Evolutionary conservation across 495 filamentous ascomycete species (phyloP).

Genomic region (Penicillium parvum): DNA sequence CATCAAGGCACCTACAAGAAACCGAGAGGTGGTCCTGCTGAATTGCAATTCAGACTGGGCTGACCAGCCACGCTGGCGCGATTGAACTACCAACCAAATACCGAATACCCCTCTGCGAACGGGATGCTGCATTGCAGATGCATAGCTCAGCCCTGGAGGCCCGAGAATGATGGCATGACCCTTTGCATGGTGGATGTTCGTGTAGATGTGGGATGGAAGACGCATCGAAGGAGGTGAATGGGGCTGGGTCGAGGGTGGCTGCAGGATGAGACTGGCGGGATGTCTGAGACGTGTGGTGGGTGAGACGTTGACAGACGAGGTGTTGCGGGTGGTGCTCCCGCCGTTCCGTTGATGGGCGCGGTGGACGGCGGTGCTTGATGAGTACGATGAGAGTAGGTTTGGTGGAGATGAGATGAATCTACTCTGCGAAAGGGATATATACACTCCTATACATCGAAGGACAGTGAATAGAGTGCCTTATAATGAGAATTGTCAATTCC

Average conservation of each 20-base stretch:
- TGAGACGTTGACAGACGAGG: no score
- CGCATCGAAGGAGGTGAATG: slow-evolving; percentile 31
- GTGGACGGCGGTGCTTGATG: no score
- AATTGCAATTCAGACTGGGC: slow-evolving; percentile 11
- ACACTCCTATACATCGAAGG: no score
- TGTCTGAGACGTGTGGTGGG: slow-evolving; percentile 11
- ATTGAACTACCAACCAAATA: slow-evolving; percentile 2
- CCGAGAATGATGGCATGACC: slow-evolving; percentile 21
- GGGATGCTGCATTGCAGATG: slow-evolving; percentile 12
- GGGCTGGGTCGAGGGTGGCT: slow-evolving; percentile 21
- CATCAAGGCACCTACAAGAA: no score
- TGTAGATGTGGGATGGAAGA: slow-evolving; percentile 27
- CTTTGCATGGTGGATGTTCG: slow-evolving; percentile 11
- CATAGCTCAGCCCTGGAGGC: slow-evolving; percentile 1
- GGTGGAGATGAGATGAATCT: no score
- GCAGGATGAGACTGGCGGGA: slow-evolving; percentile 11
- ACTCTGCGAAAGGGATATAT: no score
- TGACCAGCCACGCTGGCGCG: slow-evolving; percentile 4
- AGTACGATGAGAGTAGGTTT: no score
- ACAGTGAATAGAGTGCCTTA: no score
- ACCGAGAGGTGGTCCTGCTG: background rate
- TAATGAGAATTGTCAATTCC: no score
- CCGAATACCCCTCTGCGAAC: no score
- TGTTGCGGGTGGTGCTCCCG: no score
- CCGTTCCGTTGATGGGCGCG: no score